Evolutionary conservation across 2,329 filamentous ascomycete genomes (phyloP), one percentile per base, ranked within the genome.

Genomic region (Fusarium ramigenum): DNA sequence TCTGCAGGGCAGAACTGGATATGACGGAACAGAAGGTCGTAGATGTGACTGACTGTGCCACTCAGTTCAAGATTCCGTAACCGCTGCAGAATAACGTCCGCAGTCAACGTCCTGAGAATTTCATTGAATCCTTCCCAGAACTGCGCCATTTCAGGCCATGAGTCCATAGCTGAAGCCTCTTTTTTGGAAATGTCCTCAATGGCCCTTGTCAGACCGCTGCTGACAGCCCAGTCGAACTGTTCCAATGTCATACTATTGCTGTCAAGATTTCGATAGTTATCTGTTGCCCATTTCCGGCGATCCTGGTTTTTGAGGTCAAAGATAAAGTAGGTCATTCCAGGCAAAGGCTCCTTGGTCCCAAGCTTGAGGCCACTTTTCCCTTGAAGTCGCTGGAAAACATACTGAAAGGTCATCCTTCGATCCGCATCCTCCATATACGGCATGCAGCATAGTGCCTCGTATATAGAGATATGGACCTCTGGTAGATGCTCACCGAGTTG

Each of bases 221-320:
- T 91, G 44, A 98, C 90, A 16, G 93, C 93, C 92, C 93, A 97
- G 47, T 97, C 93, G 79, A 97, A 98, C 73, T 96, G 93, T 40
- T 90, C 87, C 15, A 88, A 85, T 2, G 91, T 90, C 57, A 97
- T 87, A 25, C 84, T 83, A 32, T 87, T 85, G 18, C 89, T 87
- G 53, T 88, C 86, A 71, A 93, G 88, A 34, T 79, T 79, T 63
- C 83, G 82, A 79, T 82, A 84, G 54, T 84, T 84, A 25, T 81
- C 80, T 61, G 77, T 76, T 15, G 82, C 82, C 82, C 82, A 84
- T 39, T 72, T 79, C 36, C 82, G 80, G 23, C 82, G 81, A 70
- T 96, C 90, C 36, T 89, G 84, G 73, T 93, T 92, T 53, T 79
- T 82, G 25, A 80, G 77, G 43, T 84, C 82, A 78, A 97, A 98